Evolutionary conservation across 169 alveolate genomes (phyloP).

Genomic region (Babesia gibsoni): DNA sequence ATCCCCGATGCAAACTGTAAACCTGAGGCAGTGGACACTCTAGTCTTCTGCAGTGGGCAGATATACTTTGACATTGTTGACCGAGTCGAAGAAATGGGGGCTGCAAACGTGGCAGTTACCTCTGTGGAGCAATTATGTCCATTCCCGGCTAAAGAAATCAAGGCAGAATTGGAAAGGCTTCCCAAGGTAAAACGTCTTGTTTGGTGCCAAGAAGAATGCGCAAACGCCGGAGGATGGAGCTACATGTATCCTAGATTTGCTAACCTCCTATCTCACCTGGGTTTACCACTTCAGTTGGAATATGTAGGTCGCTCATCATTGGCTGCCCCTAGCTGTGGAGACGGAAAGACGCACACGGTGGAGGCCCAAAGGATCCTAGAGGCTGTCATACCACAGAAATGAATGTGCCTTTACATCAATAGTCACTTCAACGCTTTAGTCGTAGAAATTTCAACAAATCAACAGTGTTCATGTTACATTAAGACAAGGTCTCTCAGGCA

Average conservation of each 20-base stretch:
- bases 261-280: conserved; percentile 1
- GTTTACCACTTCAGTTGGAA: conserved; percentile 5
- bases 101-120: conserved; percentile 72
- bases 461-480: neutral
- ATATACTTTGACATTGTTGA: conserved; percentile 83
- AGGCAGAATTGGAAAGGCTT: conserved; percentile 65
- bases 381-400: conserved; percentile 10
- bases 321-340: conserved; percentile 60
- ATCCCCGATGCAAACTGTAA: conserved; percentile 67
- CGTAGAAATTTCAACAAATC: neutral
- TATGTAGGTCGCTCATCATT: conserved; percentile 50
- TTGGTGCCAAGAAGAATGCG: conserved; percentile 92
- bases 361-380: conserved; percentile 15
- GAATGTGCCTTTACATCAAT: neutral
- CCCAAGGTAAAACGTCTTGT: conserved; percentile 72
- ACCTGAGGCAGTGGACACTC: conserved; percentile 67
- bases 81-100: conserved; percentile 64
- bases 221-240: conserved; percentile 86
- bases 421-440: too few species aligned
- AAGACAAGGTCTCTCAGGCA: neutral
- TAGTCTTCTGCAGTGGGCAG: conserved; percentile 90
- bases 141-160: conserved; percentile 79
- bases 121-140: conserved; percentile 90
- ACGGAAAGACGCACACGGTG: conserved; percentile 22
- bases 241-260: conserved; percentile 64